Evolutionary conservation across 1,284 basidiomycete genomes (phyloP), one percentile per base, ranked within the genome.

Genomic region (Naganishia sp.): DNA sequence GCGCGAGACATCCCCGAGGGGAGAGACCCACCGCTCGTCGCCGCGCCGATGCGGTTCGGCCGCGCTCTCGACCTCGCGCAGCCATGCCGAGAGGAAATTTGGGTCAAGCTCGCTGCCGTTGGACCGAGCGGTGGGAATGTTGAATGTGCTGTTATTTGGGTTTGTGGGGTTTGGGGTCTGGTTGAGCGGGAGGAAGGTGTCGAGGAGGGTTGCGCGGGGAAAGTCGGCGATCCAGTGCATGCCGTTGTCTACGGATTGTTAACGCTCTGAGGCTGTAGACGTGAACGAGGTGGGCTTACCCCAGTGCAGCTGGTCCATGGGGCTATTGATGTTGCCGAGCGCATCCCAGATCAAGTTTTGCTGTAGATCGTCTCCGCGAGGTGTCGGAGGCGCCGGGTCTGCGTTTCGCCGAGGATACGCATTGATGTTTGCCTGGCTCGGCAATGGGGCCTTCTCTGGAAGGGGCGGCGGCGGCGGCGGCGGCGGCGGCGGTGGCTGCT

Each of bases 141-240:
- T 58, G 31, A 58, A 51, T 18, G 49, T 50, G 54, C 49, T 50
- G 28, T 50, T 58, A 18, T 51, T 51, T 25, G 54, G 64, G 39
- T 58, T 65, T 31, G 49, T 57, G 15, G 53, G 52, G 7, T 57
- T 50, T 1, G 47, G 42, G 9, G 47, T 58, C 31, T 52, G 56
- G 32, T 51, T 47, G 17, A 57, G 47, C 18, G 46, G 54, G 25
- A 51, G 55, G 17, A 54, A 58, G 2, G 47, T 65, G 41, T 54
- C 56, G 55, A 58, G 54, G 6, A 53, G 47, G 1, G 56, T 57
- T 28, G 46, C 47, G 17, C 54, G 55, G 10, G 64, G 54, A 45
- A 58, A 56, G 32, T 58, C 64, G 28, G 56, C 49, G 25, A 65
- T 65, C 64, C 64, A 65, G 41, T 65, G 64, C 64, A 65, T 65